A percentile compares a stretch with the other conserved stretches of the same genome.
These are phyloP conservation scores for Actinomucor elegans DNA, from an alignment of 371 early-diverging fungal genomes.

Conservation along the genomic window DNA sequence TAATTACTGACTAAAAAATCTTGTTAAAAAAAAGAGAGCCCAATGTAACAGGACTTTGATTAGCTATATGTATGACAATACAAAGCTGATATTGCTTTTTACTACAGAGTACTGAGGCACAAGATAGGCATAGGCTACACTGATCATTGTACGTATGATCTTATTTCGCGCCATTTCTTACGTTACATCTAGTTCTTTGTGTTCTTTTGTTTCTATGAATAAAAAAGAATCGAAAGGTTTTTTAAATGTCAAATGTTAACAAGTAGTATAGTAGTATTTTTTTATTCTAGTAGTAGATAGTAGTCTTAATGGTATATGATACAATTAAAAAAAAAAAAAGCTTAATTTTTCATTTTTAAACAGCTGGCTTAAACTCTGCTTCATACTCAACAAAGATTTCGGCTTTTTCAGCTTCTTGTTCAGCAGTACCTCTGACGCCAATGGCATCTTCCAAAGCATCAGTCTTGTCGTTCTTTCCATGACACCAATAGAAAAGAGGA, in stretches of 20 bases:
- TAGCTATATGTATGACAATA: too few relatives aligned
- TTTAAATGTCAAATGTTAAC: neutral
- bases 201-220: neutral
- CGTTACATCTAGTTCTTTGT: neutral
- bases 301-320: neutral
- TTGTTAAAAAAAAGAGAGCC: too few relatives aligned
- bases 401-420: slow-evolving; percentile 31
- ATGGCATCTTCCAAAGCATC: slow-evolving; percentile 35
- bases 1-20: too few relatives aligned
- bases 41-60: too few relatives aligned
- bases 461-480: slow-evolving; percentile 28
- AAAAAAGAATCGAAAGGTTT: neutral
- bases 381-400: slow-evolving; percentile 56
- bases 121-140: too few relatives aligned
- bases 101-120: too few relatives aligned
- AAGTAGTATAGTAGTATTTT: neutral
- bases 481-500: slow-evolving; percentile 26
- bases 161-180: neutral
- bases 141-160: too few relatives aligned
- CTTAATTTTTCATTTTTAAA: neutral
- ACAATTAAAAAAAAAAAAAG: neutral
- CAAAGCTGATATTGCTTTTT: too few relatives aligned
- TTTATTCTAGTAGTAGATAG: neutral
- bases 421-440: slow-evolving; percentile 5
- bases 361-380: slow-evolving; percentile 5